Percentiles rank a stretch among this genome's conserved stretches.
phyloP scores from a whole-genome alignment of 1,284 basidiomycete species.

The Boletus mariae region DNA sequence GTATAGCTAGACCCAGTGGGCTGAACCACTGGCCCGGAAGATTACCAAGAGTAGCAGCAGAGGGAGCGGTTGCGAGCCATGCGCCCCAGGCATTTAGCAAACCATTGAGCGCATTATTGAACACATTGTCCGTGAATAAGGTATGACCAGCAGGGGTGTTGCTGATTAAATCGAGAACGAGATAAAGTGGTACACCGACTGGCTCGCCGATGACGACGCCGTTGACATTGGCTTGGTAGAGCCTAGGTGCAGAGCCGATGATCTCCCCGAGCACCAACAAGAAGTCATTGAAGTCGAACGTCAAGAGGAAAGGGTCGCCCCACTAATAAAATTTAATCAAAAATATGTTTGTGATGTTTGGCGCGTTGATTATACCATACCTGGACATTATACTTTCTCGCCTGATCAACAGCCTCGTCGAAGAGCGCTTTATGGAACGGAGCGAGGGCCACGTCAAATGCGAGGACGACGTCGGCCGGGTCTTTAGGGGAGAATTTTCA shows the following conservation, averaged over 20 bases:
- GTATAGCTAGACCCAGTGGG: background rate
- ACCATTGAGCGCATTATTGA: too few species aligned
- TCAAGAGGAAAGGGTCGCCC: background rate
- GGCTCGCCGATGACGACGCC: conserved; percentile 7
- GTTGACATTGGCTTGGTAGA: background rate
- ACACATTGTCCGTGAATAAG: conserved; percentile 10
- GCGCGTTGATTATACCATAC: background rate
- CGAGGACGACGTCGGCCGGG: too few species aligned
- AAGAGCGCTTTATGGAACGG: background rate
- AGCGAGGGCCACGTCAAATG: too few species aligned
- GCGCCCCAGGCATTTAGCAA: too few species aligned
- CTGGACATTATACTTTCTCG: background rate
- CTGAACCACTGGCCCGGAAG: conserved; percentile 14
- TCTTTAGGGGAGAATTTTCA: too few species aligned
- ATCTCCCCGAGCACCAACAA: background rate
- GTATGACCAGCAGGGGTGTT: conserved; percentile 24
- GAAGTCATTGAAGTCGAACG: background rate
- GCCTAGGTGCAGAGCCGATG: background rate
- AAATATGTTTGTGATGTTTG: too few species aligned
- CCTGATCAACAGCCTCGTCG: background rate
- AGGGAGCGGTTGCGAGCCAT: too few species aligned
- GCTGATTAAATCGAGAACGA: conserved; percentile 21
- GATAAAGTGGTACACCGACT: conserved; percentile 8
- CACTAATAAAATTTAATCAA: background rate
- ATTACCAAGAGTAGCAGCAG: background rate